phyloP scores from a whole-genome alignment of 352 stramenopile genomes.

The Phytophthora palmivora region DNA sequence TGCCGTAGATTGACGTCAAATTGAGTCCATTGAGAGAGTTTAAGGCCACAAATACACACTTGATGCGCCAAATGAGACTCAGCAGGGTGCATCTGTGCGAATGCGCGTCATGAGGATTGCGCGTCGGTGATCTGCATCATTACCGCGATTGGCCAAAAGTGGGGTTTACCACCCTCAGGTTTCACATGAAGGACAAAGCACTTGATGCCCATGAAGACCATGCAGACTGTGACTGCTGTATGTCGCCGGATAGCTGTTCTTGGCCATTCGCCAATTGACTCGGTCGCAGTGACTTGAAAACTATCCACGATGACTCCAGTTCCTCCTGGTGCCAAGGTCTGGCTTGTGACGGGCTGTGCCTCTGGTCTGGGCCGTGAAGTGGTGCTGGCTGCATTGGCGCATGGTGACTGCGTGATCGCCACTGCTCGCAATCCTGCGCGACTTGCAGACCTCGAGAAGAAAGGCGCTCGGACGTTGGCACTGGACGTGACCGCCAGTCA shows the following conservation, averaged over 20 bases:
- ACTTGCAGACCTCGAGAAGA: slow-evolving; percentile 37
- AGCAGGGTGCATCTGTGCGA: too few relatives aligned
- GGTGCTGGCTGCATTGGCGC: slow-evolving; percentile 40
- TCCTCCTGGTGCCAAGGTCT: slow-evolving; percentile 35
- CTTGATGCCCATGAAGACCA: slow-evolving; percentile 30
- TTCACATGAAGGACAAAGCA: slow-evolving; percentile 21
- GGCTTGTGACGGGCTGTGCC: slow-evolving; percentile 52
- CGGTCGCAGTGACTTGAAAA: not conserved
- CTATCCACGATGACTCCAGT: slow-evolving; percentile 16
- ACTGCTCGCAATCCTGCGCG: slow-evolving; percentile 35
- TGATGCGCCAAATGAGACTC: not conserved
- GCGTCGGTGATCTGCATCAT: slow-evolving; percentile 5
- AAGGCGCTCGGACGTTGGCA: slow-evolving; percentile 38
- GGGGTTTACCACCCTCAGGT: slow-evolving; percentile 19
- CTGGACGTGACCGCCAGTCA: slow-evolving; percentile 47
- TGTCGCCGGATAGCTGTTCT: slow-evolving; percentile 14
- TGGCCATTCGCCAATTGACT: slow-evolving; percentile 22
- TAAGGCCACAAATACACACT: not conserved
- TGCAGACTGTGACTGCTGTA: slow-evolving; percentile 22
- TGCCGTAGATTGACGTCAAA: slow-evolving; percentile 7
- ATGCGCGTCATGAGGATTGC: slow-evolving; percentile 24
- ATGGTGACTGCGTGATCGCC: slow-evolving; percentile 48
- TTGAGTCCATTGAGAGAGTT: not conserved
- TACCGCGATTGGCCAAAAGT: slow-evolving; percentile 20
- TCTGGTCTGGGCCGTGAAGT: slow-evolving; percentile 44